Base-by-base conservation (phyloP, 202 grass and related monocot species). In the Miscanthus sacchariflorus region DNA sequence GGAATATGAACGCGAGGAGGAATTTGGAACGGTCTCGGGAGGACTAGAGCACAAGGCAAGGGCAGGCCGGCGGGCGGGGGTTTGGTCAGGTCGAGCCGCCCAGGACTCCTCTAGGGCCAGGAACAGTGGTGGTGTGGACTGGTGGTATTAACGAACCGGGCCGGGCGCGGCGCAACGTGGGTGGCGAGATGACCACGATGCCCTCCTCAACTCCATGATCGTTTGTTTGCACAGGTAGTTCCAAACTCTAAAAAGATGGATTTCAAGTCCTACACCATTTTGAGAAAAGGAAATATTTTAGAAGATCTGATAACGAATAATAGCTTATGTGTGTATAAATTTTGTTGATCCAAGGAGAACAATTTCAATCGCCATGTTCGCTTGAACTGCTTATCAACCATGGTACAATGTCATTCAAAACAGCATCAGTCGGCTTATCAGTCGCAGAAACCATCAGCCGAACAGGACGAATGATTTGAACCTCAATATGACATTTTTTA, bases 1-100 rank as follows among this genome's bases (percentile, higher is more conserved):
- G 77, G 90, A 71, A 81, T 48, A 66, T 40, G 39, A 84, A 66
- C 56, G 39, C 12, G 25, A 54, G 5, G 50, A 68, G 75, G 42
- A 84, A 76, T 84, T 84, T 71, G 90, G 85, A 77, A 76, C 81
- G 76, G 89, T 67, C 75, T 69, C 84, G 66, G 84, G 44, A 56
- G 74, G 80, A 36, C 30, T 35, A 39, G 18, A 36, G 7, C 11
- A 4, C 39, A 6, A 35, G 18, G 19, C 5, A 15, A 19, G 18
- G 7, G 5, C 39, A 5, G 43, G 23, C 45, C 1, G 28, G 74
- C 46, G 27, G 46, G 28, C 28, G 17, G 18, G 30, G 33, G 9
- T 27, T 18, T n/a, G 27, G 30, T n/a, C 52, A 12, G 54, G 35
- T 21, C 67, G 0, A n/a, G 69, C 58, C 72, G 44, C 10, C 63